phyloP scores from a whole-genome alignment of 805 yeast genomes.

The Kuraishia capsulata region DNA sequence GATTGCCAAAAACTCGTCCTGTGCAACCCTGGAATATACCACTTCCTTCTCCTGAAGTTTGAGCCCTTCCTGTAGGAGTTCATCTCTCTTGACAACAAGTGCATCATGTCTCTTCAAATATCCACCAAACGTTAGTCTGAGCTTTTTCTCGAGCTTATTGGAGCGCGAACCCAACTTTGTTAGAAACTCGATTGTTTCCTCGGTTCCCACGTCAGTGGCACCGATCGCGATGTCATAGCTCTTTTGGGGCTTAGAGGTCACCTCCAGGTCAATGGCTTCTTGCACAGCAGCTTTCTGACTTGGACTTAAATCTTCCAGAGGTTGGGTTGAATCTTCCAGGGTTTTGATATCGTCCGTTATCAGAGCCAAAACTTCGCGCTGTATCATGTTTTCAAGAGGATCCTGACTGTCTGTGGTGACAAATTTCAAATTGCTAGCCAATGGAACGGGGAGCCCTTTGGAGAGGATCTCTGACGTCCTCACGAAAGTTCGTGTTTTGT shows the following conservation, averaged over 20 bases:
- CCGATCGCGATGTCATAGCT: neutral
- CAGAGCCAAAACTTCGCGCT: neutral
- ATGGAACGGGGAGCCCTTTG: conserved; percentile 27
- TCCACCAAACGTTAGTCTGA: conserved; percentile 20
- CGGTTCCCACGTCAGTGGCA: neutral
- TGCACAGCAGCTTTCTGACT: neutral
- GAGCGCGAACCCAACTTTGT: conserved; percentile 11
- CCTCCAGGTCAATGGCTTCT: neutral
- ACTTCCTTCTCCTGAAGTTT: conserved; percentile 9
- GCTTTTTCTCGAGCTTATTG: conserved; percentile 20
- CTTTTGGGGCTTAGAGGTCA: neutral
- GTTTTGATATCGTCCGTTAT: neutral
- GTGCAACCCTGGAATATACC: conserved; percentile 1
- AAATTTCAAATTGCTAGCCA: conserved; percentile 10
- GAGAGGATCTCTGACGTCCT: conserved; percentile 40
- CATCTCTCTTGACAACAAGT: conserved; percentile 10
- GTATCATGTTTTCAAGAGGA: neutral
- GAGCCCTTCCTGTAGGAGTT: conserved; percentile 8
- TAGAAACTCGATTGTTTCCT: conserved; percentile 8
- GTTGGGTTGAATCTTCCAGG: neutral
- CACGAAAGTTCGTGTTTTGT: conserved; percentile 10
- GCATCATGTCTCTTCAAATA: conserved; percentile 19
- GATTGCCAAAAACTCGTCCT: conserved; percentile 7
- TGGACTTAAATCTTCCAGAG: neutral
- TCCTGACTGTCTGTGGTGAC: too few species aligned